phyloP scores from a whole-genome alignment of 2,329 filamentous ascomycete species.

The Aaosphaeria arxii region DNA sequence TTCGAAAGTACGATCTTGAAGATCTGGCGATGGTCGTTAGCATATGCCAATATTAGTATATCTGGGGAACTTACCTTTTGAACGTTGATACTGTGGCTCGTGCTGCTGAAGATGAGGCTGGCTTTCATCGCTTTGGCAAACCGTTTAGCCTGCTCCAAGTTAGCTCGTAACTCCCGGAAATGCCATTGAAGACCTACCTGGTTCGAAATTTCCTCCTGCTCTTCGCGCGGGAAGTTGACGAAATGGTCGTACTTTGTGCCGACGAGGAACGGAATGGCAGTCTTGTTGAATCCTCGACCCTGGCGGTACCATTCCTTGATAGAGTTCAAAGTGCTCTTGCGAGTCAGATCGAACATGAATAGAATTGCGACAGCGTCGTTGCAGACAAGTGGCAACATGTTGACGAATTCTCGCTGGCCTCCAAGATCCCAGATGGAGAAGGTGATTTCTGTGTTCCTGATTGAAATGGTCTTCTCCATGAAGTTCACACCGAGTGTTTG shows the following conservation, averaged over 20 bases:
- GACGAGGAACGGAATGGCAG: conserved; percentile 95
- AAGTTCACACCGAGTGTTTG: conserved; percentile 99
- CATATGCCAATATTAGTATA: neutral
- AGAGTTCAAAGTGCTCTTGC: conserved; percentile 97
- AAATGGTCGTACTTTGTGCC: conserved; percentile 99
- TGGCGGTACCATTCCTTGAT: conserved; percentile 99
- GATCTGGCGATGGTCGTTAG: conserved; percentile 59
- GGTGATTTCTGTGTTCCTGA: conserved; percentile 98
- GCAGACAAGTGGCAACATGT: conserved; percentile 99
- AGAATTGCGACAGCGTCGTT: conserved; percentile 98
- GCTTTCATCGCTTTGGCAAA: conserved; percentile 99
- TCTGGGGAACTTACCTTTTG: conserved; percentile 71
- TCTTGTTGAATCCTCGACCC: conserved; percentile 98
- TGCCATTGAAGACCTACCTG: conserved; percentile 60
- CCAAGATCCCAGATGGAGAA: conserved; percentile 99
- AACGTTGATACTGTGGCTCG: conserved; percentile 98
- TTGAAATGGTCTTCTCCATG: conserved; percentile 99
- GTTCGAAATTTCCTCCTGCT: conserved; percentile 97
- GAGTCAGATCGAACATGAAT: conserved; percentile 98
- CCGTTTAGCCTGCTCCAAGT: conserved; percentile 67
- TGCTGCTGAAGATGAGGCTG: conserved; percentile 96
- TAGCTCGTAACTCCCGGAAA: conserved; percentile 8
- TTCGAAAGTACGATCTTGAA: conserved; percentile 99
- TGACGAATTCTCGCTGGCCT: conserved; percentile 97
- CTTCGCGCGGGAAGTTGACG: conserved; percentile 95